phyloP scores from a whole-genome alignment of 2,329 filamentous ascomycete species.

The Tolypocladium pustulatum region DNA sequence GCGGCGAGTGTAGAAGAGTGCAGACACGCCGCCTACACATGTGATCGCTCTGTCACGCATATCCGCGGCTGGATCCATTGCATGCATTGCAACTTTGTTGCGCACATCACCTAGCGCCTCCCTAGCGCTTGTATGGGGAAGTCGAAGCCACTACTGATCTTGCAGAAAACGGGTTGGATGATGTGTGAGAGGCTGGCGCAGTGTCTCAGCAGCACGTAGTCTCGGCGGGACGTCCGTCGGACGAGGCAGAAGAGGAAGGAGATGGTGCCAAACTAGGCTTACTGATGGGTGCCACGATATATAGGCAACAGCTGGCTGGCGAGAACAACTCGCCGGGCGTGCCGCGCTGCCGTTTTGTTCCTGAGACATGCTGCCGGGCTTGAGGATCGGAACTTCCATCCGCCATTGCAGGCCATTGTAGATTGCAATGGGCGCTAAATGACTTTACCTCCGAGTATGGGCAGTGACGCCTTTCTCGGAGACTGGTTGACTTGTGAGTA shows the following conservation, averaged over 20 bases:
- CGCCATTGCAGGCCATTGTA: background rate
- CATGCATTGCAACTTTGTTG: background rate
- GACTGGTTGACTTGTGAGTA: background rate
- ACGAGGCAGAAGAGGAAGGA: background rate
- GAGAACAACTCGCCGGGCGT: background rate
- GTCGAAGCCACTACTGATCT: background rate
- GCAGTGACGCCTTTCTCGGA: background rate
- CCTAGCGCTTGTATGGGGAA: background rate
- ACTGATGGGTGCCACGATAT: background rate
- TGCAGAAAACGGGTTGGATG: background rate
- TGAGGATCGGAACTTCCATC: background rate
- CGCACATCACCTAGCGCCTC: background rate
- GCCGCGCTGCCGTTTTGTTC: background rate
- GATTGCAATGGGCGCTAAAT: background rate
- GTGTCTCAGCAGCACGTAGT: background rate
- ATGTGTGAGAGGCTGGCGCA: background rate
- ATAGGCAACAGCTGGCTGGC: background rate
- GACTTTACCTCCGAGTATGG: background rate
- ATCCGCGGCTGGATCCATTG: background rate
- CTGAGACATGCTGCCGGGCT: conserved; percentile 2
- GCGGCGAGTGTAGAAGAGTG: background rate
- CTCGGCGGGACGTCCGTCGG: background rate
- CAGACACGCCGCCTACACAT: background rate
- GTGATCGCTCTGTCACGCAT: background rate
- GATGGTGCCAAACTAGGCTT: background rate